Evolutionary conservation across 768 basidiomycete species (phyloP).

Genomic region (Epithele typhae): DNA sequence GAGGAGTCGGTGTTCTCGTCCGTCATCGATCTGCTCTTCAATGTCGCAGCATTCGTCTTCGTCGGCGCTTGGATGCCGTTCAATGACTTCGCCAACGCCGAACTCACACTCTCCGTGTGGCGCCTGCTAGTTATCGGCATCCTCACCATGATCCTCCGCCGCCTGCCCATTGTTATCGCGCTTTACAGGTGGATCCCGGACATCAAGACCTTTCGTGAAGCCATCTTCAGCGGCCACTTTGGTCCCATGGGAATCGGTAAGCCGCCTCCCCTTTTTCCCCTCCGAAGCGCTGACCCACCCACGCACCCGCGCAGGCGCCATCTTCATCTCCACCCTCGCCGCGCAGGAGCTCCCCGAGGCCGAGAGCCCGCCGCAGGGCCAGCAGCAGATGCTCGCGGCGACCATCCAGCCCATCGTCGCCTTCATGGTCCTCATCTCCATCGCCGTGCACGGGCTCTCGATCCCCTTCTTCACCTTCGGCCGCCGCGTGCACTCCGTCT

Average conservation of each 20-base stretch:
- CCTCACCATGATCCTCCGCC: conserved; percentile 73
- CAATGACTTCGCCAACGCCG: conserved; percentile 60
- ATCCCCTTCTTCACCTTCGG: conserved; percentile 95
- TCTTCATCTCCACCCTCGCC: conserved; percentile 90
- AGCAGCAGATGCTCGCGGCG: conserved; percentile 62
- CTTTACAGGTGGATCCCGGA: conserved; percentile 94
- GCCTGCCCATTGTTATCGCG: conserved; percentile 80
- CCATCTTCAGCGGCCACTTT: conserved; percentile 93
- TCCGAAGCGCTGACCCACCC: too few species aligned
- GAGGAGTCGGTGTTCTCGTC: conserved; percentile 95
- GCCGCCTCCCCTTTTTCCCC: too few species aligned
- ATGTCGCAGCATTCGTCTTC: conserved; percentile 91
- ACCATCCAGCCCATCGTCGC: conserved; percentile 90
- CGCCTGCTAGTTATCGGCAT: conserved; percentile 80
- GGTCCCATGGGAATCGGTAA: conserved; percentile 80
- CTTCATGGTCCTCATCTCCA: conserved; percentile 91
- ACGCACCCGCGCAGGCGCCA: too few species aligned
- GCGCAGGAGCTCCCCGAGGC: conserved; percentile 51
- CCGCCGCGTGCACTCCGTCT: conserved; percentile 84
- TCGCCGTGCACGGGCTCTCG: conserved; percentile 83
- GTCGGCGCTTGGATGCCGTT: conserved; percentile 99
- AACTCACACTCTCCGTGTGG: conserved; percentile 74
- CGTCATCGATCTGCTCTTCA: conserved; percentile 95
- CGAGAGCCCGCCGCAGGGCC: conserved; percentile 42
- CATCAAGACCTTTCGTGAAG: conserved; percentile 91